Evolutionary conservation across 352 stramenopile species (phyloP), one percentile per base, ranked within the genome.

Genomic region (Sclerospora graminicola): DNA sequence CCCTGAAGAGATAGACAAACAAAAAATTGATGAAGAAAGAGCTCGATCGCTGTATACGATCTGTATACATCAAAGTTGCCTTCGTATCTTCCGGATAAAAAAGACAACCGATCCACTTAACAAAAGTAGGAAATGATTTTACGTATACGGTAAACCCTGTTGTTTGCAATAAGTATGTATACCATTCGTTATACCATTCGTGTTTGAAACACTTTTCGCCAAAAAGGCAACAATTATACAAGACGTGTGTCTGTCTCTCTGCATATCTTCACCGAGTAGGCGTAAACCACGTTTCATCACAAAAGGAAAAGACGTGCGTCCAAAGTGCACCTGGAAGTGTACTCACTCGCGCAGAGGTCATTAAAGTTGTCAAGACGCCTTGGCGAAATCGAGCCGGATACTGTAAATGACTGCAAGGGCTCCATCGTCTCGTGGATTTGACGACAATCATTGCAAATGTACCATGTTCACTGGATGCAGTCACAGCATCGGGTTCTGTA

Each of bases 371-470:
- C n/a, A 52, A 18, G 7, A 82, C 56, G 0, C 48, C 53, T 7
- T 37, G 38, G 2, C 59, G 67, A 31, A 82, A 86, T 9, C 47
- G 49, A 4, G 34, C 30, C 1, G 75, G 67, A 31, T 81, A 87
- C 23, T 66, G 31, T 0, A 8, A 10, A 31, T 84, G 75, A 24
- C 71, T 82, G 8, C 33, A 44, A 1, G 51, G 30, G 16, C 65
- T 74, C 75, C 75, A 87, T 8, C 52, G 53, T 9, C 71, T 68
- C 29, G 36, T 57, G 0, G 57, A 48, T 0, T 64, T 37, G 19
- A 67, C 49, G 5, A 87, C 42, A 19, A 76, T 63, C 23, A 80
- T 66, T 14, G 65, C 71, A 48, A 84, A 82, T 1, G 48, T 81
- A 8, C 75, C 75, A 16, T 74, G 64, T 38, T 87, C 75, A 8